Evolutionary conservation across 179 eudicot species (phyloP).

Genomic region (Carnegiea gigantea): DNA sequence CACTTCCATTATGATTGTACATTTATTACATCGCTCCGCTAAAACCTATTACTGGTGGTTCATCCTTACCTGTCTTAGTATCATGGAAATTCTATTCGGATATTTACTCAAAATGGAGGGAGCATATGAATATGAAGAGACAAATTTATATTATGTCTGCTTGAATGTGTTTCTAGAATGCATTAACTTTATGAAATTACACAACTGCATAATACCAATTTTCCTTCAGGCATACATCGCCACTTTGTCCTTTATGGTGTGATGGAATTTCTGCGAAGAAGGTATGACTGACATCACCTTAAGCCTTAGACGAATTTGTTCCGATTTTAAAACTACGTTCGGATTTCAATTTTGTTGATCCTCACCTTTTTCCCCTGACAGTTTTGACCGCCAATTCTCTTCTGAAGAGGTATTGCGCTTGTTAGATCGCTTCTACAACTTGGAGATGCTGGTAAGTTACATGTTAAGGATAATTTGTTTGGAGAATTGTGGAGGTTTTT

Average conservation of each 20-base stretch:
- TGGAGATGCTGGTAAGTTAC: slow-evolving; percentile 81
- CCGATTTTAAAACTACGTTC: neutral
- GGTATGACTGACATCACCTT: slow-evolving; percentile 39
- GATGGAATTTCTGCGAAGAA: slow-evolving; percentile 72
- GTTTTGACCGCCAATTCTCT: slow-evolving; percentile 80
- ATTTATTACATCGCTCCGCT: too few species aligned
- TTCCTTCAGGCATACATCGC: slow-evolving; percentile 79
- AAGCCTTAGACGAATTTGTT: neutral
- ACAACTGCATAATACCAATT: slow-evolving; percentile 18
- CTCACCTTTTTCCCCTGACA: slow-evolving; percentile 28
- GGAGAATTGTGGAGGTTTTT: neutral
- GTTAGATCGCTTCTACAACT: slow-evolving; percentile 83
- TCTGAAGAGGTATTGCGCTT: slow-evolving; percentile 80
- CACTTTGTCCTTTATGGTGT: slow-evolving; percentile 88
- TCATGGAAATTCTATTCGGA: too few species aligned
- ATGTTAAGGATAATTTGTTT: slow-evolving; percentile 7
- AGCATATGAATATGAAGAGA: too few species aligned
- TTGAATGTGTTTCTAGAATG: neutral
- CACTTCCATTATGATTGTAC: too few species aligned
- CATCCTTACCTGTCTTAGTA: too few species aligned
- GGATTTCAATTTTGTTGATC: neutral
- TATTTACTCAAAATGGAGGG: too few species aligned
- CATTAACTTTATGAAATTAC: neutral
- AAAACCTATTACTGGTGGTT: too few species aligned
- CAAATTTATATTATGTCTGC: too few species aligned